Evolutionary conservation across 306 rosid species (phyloP), one percentile per base, ranked within the genome.

Genomic region (Parietaria judaica): DNA sequence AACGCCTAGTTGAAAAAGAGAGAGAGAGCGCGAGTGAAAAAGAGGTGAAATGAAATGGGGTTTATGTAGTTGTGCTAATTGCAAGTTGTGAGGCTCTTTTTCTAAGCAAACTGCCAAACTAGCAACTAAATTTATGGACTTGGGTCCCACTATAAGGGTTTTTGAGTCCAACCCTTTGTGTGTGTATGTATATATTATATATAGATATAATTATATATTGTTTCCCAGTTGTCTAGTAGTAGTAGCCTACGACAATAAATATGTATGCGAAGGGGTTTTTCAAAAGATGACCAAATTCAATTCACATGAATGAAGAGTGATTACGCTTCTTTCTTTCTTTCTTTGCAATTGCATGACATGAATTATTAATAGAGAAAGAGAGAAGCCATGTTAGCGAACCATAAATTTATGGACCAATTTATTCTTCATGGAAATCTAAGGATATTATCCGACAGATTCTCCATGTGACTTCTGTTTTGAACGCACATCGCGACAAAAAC

Each of bases 51-150:
- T 10, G 16, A 56, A 55, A 57, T 16, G 59, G 78, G 81, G 85
- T 59, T 75, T 86, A 48, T 80, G 89, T 80, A 83, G 86, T 78
- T 78, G 94, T 46, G 65, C 66, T 12, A 36, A 54, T 51, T 49
- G 47, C 67, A 67, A 68, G 12, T 41, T 41, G 54, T 36, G 45
- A 51, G 60, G 56, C 72, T 59, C 63, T 57, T 74, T 74, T 66
- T 70, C 71, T 63, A 64, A 50, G 58, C 54, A 67, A 53, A 58
- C 63, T 58, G 64, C 64, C 51, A 57, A 57, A 64, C 81, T 76
- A 78, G 67, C 77, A 68, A 61, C 81, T 82, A 72, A 76, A 70
- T 81, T 84, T 61, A 61, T 13, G 11, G 12, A 4, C 37, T 64
- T 14, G 81, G 94, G 87, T 38, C 89, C 94, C 89, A 80, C 80